Conservation (phyloP, 148 eudicot species). For the Rhododendron williamsianum region DNA sequence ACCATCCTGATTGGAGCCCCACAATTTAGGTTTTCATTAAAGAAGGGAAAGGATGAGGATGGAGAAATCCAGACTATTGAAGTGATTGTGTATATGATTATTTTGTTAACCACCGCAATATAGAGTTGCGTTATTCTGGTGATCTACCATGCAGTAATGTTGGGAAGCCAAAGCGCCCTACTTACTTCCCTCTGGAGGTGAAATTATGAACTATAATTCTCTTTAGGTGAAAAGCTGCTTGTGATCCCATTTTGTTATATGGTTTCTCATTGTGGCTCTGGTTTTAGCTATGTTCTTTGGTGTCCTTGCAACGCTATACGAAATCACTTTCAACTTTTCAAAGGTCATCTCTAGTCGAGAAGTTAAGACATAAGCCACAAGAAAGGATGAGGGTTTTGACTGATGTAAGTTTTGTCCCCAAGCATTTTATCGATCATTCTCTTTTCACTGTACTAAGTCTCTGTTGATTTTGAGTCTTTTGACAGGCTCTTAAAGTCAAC, state of each 20-base stretch:
- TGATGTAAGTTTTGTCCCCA: slow-evolving; percentile 25
- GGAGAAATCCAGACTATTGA: slow-evolving; percentile 34
- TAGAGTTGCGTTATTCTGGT: slow-evolving; percentile 31
- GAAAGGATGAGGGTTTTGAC: slow-evolving; percentile 34
- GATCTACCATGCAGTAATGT: slow-evolving; percentile 63
- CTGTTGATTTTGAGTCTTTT: neutral
- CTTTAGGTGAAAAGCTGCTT: neutral
- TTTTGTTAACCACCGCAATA: slow-evolving; percentile 38
- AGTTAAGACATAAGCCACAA: slow-evolving; percentile 35
- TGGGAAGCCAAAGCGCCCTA: slow-evolving; percentile 62
- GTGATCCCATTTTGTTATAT: neutral
- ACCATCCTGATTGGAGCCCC: too few species aligned
- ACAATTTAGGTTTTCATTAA: slow-evolving; percentile 40
- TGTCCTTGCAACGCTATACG: slow-evolving; percentile 43
- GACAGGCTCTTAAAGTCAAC: slow-evolving; percentile 32
- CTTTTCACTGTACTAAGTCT: neutral
- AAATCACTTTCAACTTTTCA: slow-evolving; percentile 33
- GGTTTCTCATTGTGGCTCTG: neutral
- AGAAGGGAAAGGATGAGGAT: slow-evolving; percentile 18
- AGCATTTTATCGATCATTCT: too few species aligned
- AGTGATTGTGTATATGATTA: slow-evolving; percentile 54
- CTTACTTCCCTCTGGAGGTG: slow-evolving; percentile 68
- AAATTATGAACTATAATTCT: neutral
- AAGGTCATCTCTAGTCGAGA: slow-evolving; percentile 39
- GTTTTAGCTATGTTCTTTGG: slow-evolving; percentile 32